Conservation (phyloP, 2,329 filamentous ascomycete genomes). For the Neodidymelliopsis sp. region DNA sequence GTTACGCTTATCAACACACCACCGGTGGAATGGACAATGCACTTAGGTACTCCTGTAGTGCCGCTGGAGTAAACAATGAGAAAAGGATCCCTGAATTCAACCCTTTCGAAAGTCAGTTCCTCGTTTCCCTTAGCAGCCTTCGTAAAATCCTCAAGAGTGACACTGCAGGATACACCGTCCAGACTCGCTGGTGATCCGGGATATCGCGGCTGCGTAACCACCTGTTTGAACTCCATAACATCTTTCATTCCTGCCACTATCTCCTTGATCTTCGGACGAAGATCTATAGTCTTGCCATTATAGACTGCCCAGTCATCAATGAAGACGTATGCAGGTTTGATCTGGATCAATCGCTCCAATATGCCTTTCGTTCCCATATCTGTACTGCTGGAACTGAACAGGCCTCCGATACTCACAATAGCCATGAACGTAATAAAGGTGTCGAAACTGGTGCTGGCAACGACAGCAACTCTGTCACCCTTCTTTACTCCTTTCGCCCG, state of each 20-base stretch:
- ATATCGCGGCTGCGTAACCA: conserved; percentile 74
- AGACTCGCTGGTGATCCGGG: conserved; percentile 64
- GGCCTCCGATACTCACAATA: conserved; percentile 71
- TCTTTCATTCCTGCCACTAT: conserved; percentile 69
- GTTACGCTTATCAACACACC: conserved; percentile 65
- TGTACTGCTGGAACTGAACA: conserved; percentile 80
- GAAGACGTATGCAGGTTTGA: conserved; percentile 81
- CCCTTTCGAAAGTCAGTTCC: conserved; percentile 62
- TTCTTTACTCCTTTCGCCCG: conserved; percentile 68
- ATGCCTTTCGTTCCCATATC: conserved; percentile 85
- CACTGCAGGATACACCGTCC: conserved; percentile 58
- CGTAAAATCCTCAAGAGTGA: conserved; percentile 55
- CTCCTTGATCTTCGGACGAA: conserved; percentile 74
- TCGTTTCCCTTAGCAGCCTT: conserved; percentile 47
- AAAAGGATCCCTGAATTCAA: conserved; percentile 77
- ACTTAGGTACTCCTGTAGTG: conserved; percentile 84
- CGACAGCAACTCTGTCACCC: conserved; percentile 78
- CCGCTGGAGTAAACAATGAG: conserved; percentile 80
- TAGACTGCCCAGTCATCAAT: conserved; percentile 83
- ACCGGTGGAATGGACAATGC: conserved; percentile 80
- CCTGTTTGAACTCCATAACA: conserved; percentile 66
- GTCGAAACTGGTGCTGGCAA: conserved; percentile 77
- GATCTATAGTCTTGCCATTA: conserved; percentile 76
- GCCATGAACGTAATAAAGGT: conserved; percentile 77
- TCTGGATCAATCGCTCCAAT: conserved; percentile 75